Conservation (phyloP, 2,329 filamentous ascomycete species). For the Parascedosporium putredinis region DNA sequence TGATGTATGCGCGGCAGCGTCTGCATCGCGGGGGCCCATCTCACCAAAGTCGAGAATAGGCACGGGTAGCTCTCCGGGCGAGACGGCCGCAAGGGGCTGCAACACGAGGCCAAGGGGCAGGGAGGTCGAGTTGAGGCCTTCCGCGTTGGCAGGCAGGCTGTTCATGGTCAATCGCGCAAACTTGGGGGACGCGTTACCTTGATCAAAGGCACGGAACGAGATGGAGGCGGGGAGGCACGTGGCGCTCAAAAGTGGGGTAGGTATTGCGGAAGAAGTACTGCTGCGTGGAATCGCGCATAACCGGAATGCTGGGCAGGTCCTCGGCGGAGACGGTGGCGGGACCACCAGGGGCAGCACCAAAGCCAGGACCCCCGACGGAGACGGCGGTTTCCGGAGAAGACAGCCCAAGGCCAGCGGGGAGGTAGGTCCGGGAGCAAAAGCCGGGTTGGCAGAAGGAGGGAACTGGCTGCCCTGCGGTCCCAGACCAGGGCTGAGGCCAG, state of each 20-base stretch:
- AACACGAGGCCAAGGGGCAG: slow-evolving; percentile 80
- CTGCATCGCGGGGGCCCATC: slow-evolving; percentile 80
- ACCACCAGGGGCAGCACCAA: slow-evolving; percentile 19
- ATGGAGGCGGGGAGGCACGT: slow-evolving; percentile 80
- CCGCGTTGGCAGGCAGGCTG: slow-evolving; percentile 75
- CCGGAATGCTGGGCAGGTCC: slow-evolving; percentile 83
- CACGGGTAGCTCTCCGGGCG: slow-evolving; percentile 75
- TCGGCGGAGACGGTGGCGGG: slow-evolving; percentile 66
- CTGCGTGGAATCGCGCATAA: slow-evolving; percentile 71
- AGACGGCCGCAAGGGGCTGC: slow-evolving; percentile 75
- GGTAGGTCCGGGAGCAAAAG: slow-evolving; percentile 19
- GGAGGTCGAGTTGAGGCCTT: slow-evolving; percentile 69
- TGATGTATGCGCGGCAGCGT: slow-evolving; percentile 92
- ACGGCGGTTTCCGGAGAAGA: slow-evolving; percentile 15
- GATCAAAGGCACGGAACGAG: slow-evolving; percentile 88
- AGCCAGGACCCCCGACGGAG: slow-evolving; percentile 16
- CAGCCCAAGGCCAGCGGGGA: slow-evolving; percentile 12
- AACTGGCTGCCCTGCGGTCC: slow-evolving; percentile 40
- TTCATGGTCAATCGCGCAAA: slow-evolving; percentile 86
- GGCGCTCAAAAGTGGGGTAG: slow-evolving; percentile 92
- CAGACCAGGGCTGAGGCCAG: slow-evolving; percentile 3
- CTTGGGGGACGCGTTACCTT: slow-evolving; percentile 93
- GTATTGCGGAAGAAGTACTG: slow-evolving; percentile 78
- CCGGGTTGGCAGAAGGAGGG: slow-evolving; percentile 43
- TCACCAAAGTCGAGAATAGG: slow-evolving; percentile 95